These are phyloP conservation scores for Cyanidium caldarium DNA, from an alignment of 23 red algal species.

Conservation along the genomic window DNA sequence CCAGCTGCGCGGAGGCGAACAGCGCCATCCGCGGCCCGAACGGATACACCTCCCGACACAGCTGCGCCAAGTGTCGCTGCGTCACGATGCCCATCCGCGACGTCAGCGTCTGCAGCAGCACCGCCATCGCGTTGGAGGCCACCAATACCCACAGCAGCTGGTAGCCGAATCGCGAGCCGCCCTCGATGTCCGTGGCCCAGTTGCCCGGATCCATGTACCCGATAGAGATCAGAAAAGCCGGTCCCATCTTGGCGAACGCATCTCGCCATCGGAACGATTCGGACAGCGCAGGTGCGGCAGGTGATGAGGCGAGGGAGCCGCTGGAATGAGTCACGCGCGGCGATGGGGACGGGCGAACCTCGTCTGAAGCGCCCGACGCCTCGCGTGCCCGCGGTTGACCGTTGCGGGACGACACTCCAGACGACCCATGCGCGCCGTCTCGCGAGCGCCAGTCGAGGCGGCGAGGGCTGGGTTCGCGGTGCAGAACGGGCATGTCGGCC, in stretches of 20 bases:
- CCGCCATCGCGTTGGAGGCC: conserved; percentile 39
- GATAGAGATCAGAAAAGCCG: conserved; percentile 81
- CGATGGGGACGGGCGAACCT: too few relatives aligned
- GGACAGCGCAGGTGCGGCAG: too few relatives aligned
- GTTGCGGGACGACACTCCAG: too few relatives aligned
- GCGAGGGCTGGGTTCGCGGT: too few relatives aligned
- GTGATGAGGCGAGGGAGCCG: too few relatives aligned
- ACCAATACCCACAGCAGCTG: conserved; percentile 67
- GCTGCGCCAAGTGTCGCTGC: conserved; percentile 40
- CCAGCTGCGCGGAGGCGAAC: conserved; percentile 33
- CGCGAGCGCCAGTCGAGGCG: too few relatives aligned
- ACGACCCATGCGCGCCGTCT: too few relatives aligned
- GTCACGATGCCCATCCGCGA: conserved; percentile 55
- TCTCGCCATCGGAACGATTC: conserved; percentile 15
- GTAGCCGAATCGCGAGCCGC: conserved; percentile 45
- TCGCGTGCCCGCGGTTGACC: too few relatives aligned
- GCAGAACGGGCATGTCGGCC: too few relatives aligned
- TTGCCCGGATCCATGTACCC: conserved; percentile 43
- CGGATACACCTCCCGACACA: conserved; percentile 42
- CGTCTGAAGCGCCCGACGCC: too few relatives aligned
- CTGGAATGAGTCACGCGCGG: too few relatives aligned
- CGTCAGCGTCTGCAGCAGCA: conserved; percentile 40
- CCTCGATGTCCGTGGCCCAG: conserved; percentile 44
- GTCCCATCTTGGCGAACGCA: conserved; percentile 64
- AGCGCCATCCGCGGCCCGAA: conserved; percentile 8